Base-by-base conservation (phyloP, 2,329 filamentous ascomycete genomes). In the Orbilia brochopaga region DNA sequence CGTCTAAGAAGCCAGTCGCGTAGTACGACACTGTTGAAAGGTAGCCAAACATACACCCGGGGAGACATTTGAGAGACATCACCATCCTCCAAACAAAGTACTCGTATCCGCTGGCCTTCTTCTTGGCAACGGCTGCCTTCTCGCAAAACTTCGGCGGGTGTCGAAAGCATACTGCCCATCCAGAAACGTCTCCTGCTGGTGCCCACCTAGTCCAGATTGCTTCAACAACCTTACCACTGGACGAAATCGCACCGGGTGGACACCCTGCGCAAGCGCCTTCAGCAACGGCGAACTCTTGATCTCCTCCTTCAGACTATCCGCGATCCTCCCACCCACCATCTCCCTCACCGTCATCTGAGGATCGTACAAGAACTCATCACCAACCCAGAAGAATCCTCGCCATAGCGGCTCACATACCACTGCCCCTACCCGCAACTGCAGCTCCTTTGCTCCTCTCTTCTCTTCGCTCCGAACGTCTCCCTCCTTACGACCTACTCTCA, bases 371-470 rank as follows among this genome's bases (percentile, higher is more conserved):
- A 57, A 35, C 19, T 40, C 24, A 7, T 58, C 35, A 2, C 58
- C 57, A 30, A 46, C 32, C 65, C 65, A 69, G 42, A 69, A 62
- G 35, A 62, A 69, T 6, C 58, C 57, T 10, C 65, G 51, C n/a
- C 59, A 44, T 1, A 67, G 54, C 10, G 63, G 63, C 2, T 67
- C 54, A 21, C 57, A 62, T 48, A 48, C 48, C 10, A 69, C 58
- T 7, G 51, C 57, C 10, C 65, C 57, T 1, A 62, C 57, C 13
- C 65, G 61, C 46, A 69, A 62, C 53, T 13, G 42, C 52, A 62
- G 19, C 35, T 15, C 21, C 13, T 24, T 52, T 11, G 2, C 30
- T 6, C 13, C 57, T 6, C 19, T 46, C 24, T 52, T 27, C 5
- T 17, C 13, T 51, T 19, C 30, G 21, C 51, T 1, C 35, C 24